Base-by-base conservation (phyloP, 306 rosid species). In the Canavalia gladiata region DNA sequence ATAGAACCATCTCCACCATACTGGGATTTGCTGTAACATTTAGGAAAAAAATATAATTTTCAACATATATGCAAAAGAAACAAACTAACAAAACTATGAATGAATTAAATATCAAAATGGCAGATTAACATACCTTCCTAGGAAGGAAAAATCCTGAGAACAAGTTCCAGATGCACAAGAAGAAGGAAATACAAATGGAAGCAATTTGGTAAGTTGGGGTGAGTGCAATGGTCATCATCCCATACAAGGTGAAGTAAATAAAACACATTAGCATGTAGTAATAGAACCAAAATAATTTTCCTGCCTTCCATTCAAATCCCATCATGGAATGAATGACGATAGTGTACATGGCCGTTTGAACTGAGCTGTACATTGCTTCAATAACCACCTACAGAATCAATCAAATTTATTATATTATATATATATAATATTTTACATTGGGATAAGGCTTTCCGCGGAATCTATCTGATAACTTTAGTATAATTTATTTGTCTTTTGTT, bases 1-100 rank as follows among this genome's bases (percentile, higher is more conserved):
- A 52, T 85, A 81, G 57, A 89, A 87, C 97, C 97, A 94, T 76
- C 93, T 90, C 98, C 97, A 89, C 98, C 97, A 94, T 10, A 90
- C 7, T 39, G 98, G 97, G 25, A 90, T 90, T 65, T 67, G 83
- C 97, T 91, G 90, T 46, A 82, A 79, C 64, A 68, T 73, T 77
- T 51, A 29, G 7, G 6, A 35, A 2, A 72, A 18, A 65, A 0
- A 41, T 67, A n/a, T 18, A 75, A 84, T 57, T 79, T 50, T 1
- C 4, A 4, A 37, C 4, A 37, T 41, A 41, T 64, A 28, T 34
- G 30, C n/a, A 35, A 82, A 56, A 60, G 3, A 50, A 59, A 10
- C 25, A 18, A 9, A 72, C 2, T 8, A 3, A 30, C 12, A 13
- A 39, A 57, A 74, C 55, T 8, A 58, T 70, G 60, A 43, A 58